Evolutionary conservation across 2,329 filamentous ascomycete genomes (phyloP).

Genomic region (Xylaria sp.): DNA sequence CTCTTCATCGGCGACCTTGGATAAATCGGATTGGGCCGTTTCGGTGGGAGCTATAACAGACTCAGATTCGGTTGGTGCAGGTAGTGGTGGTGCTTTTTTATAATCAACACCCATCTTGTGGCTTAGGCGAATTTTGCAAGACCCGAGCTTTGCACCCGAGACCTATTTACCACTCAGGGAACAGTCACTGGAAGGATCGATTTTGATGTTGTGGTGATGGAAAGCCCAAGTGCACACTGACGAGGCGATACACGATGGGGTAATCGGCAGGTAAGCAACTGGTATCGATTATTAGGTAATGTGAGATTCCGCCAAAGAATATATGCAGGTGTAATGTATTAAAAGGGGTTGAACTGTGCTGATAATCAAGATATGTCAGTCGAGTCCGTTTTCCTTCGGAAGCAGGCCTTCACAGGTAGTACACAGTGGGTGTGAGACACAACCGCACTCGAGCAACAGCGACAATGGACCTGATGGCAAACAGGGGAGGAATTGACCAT

Average conservation of each 20-base stretch:
- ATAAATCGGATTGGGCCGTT: slow-evolving; percentile 71
- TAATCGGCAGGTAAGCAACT: slow-evolving; percentile 23
- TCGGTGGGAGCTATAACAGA: slow-evolving; percentile 71
- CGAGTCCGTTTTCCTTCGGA: slow-evolving; percentile 2
- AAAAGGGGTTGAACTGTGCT: slow-evolving; percentile 18
- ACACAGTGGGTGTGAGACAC: slow-evolving; percentile 18
- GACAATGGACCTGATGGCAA: slow-evolving; percentile 23
- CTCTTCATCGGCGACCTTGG: slow-evolving; percentile 73
- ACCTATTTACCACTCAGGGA: slow-evolving; percentile 31
- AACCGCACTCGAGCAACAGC: slow-evolving; percentile 18
- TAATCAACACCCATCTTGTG: slow-evolving; percentile 66
- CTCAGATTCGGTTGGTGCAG: slow-evolving; percentile 80
- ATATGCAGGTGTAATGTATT: slow-evolving; percentile 15
- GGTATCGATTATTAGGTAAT: slow-evolving; percentile 17
- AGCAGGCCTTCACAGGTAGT: slow-evolving; percentile 12
- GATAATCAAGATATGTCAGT: slow-evolving; percentile 27
- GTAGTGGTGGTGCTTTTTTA: slow-evolving; percentile 72
- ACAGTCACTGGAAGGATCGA: slow-evolving; percentile 22
- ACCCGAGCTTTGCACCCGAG: slow-evolving; percentile 38
- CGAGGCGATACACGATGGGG: slow-evolving; percentile 16
- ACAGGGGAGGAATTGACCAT: slow-evolving; percentile 11
- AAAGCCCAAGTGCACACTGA: slow-evolving; percentile 16
- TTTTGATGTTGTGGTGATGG: slow-evolving; percentile 12
- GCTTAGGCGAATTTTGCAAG: slow-evolving; percentile 37
- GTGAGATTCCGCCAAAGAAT: slow-evolving; percentile 22